A percentile compares a stretch with the other conserved stretches of the same genome.
These are phyloP conservation scores for Cryptomeria japonica DNA, from an alignment of 75 land plant genomes.

Conservation along the genomic window DNA sequence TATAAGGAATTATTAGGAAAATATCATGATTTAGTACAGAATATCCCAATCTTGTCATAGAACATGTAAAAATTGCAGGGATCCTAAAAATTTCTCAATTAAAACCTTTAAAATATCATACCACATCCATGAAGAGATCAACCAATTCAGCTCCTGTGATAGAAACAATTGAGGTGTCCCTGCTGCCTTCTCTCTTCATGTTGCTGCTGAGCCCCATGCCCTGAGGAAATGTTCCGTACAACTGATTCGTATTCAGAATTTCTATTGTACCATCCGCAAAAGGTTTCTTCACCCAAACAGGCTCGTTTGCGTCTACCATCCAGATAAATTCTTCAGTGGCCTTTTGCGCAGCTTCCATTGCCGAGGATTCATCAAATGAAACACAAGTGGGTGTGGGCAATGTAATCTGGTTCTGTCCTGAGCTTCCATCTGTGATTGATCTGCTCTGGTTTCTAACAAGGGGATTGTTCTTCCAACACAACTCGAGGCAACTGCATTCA, in stretches of 20 bases:
- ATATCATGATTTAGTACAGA: background rate
- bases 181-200: constrained; percentile 52
- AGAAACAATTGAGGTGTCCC: constrained; percentile 59
- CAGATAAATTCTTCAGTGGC: constrained; percentile 58
- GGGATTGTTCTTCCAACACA: constrained; percentile 66
- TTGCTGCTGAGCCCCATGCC: constrained; percentile 8
- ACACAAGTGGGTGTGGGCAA: constrained; percentile 23
- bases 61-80: too few relatives aligned
- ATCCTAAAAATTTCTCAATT: too few relatives aligned
- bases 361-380: constrained; percentile 44
- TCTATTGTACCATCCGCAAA: constrained; percentile 42
- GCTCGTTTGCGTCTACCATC: constrained; percentile 49
- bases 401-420: constrained; percentile 15
- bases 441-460: background rate
- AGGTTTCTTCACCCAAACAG: constrained; percentile 50
- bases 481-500: constrained; percentile 63
- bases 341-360: constrained; percentile 43
- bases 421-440: constrained; percentile 20
- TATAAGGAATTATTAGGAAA: background rate
- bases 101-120: background rate
- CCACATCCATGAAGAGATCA: constrained; percentile 70
- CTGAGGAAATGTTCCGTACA: constrained; percentile 43
- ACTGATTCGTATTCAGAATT: constrained; percentile 48
- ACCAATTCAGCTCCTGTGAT: constrained; percentile 62
- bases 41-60: too few relatives aligned